A percentile compares a stretch with the other conserved stretches of the same genome.
phyloP scores from a whole-genome alignment of 2,329 filamentous ascomycete genomes.

The Penicillium freii region DNA sequence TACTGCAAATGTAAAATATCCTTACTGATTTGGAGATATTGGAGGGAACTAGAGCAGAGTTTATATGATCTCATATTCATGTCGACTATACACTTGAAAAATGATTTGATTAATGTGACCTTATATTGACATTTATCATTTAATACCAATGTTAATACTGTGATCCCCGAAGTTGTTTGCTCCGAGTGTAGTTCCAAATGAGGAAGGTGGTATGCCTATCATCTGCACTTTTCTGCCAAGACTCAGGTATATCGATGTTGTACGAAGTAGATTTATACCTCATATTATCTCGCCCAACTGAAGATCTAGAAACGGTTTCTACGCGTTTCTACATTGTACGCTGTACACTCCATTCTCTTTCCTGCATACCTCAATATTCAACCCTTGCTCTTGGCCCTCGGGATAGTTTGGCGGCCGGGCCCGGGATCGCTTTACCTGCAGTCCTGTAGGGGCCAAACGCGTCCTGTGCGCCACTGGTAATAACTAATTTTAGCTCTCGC shows the following conservation, averaged over 20 bases:
- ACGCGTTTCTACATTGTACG: too few relatives aligned
- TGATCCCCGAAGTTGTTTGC: not conserved
- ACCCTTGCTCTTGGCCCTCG: not conserved
- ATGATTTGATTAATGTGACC: not conserved
- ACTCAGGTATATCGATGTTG: not conserved
- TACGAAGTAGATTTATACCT: not conserved
- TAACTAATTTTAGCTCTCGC: not conserved
- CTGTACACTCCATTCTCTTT: too few relatives aligned
- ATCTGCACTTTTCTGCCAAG: not conserved
- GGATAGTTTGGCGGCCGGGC: not conserved
- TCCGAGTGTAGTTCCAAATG: not conserved
- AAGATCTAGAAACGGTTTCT: not conserved
- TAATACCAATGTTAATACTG: not conserved
- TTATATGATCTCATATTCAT: not conserved
- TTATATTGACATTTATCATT: not conserved
- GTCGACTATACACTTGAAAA: not conserved
- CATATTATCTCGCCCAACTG: not conserved
- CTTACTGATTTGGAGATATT: not conserved
- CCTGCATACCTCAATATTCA: not conserved
- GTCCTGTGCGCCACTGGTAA: conserved; percentile 10
- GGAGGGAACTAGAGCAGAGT: accelerated
- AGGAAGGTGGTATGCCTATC: not conserved
- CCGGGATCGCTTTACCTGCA: not conserved
- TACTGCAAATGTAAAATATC: not conserved
- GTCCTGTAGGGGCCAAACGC: conserved; percentile 15